Evolutionary conservation across 2,329 filamentous ascomycete genomes (phyloP).

Genomic region (Fusarium sp.): DNA sequence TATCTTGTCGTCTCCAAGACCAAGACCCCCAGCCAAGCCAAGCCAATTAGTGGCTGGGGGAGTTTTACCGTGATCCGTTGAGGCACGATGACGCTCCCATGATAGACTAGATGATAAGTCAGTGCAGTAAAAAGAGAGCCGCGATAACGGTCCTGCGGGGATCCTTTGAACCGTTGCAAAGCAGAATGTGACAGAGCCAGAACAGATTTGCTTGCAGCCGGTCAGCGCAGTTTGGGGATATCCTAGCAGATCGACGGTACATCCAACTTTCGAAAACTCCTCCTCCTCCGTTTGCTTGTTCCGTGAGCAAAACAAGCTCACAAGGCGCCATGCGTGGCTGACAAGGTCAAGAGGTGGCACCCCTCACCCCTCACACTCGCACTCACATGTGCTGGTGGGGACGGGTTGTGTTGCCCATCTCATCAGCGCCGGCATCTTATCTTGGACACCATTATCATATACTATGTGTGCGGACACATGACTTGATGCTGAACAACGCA

Average conservation of each 20-base stretch:
- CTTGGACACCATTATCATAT: conserved; percentile 22
- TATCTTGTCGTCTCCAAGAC: conserved; percentile 7
- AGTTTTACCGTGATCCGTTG: conserved; percentile 5
- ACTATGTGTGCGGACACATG: conserved; percentile 1
- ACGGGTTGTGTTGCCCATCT: conserved; percentile 12
- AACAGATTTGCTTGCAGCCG: conserved; percentile 39
- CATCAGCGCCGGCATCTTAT: conserved; percentile 32
- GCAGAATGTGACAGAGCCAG: not conserved
- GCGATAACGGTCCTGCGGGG: conserved; percentile 30
- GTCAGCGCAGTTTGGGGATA: conserved; percentile 33
- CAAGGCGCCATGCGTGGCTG: conserved; percentile 16
- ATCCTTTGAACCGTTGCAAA: not conserved
- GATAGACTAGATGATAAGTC: conserved; percentile 21
- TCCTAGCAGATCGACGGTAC: conserved; percentile 36
- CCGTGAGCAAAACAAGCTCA: conserved; percentile 2
- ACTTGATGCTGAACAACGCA: conserved; percentile 30
- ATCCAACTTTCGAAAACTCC: conserved; percentile 6
- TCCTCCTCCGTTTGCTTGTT: not conserved
- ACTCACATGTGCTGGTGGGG: not conserved
- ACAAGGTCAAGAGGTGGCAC: conserved; percentile 20
- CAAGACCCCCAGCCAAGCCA: not conserved
- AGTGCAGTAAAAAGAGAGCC: not conserved
- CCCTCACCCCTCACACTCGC: conserved; percentile 10
- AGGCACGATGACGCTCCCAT: conserved; percentile 37
- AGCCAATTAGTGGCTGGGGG: conserved; percentile 6